Evolutionary conservation across 2,329 filamentous ascomycete species (phyloP), one percentile per base, ranked within the genome.

Genomic region (Epichloe gansuensis): DNA sequence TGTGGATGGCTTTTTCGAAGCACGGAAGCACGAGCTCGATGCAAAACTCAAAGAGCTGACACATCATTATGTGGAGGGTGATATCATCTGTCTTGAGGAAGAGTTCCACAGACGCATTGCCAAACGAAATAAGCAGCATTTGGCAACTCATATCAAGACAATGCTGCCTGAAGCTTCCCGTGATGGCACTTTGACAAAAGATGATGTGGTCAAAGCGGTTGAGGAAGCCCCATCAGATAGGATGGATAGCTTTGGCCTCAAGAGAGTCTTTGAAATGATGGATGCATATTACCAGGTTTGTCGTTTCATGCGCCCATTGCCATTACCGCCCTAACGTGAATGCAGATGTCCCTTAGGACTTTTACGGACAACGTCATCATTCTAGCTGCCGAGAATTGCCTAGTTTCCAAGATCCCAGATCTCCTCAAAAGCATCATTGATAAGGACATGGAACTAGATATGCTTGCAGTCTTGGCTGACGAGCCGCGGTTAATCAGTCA

Each of bases 211-310:
- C 5, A 57, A 60, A 13, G 49, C 49, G 2, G 55, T 54, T 47
- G 63, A 63, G 15, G 35, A 39, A 17, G n/a, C 31, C n/a, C 7
- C 45, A 9, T 36, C 45, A 11, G 45, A 47, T 5, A 15, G 8
- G 21, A 36, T 15, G 45, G 45, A 36, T 13, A 21, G 45, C 31
- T 71, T 71, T 49, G 68, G 65, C 0, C 68, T 64, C 0, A 63
- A 68, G 0, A 66, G 66, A 1, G 62, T 73, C 1, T 66, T 76
- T 43, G 68, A 76, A 45, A 71, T 70, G 55, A 70, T 73, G 61
- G 55, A 68, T 47, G 63, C 64, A 0, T 73, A 74, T 53, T 75
- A 74, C 53, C 63, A 71, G 54, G 72, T 74, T 25, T 8, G 21
- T 9, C 31, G 9, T 46, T 23, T 34, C 23, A 31, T 31, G 27